Evolutionary conservation across 129 eudicot genomes (phyloP).

Genomic region (Flaveria trinervia): DNA sequence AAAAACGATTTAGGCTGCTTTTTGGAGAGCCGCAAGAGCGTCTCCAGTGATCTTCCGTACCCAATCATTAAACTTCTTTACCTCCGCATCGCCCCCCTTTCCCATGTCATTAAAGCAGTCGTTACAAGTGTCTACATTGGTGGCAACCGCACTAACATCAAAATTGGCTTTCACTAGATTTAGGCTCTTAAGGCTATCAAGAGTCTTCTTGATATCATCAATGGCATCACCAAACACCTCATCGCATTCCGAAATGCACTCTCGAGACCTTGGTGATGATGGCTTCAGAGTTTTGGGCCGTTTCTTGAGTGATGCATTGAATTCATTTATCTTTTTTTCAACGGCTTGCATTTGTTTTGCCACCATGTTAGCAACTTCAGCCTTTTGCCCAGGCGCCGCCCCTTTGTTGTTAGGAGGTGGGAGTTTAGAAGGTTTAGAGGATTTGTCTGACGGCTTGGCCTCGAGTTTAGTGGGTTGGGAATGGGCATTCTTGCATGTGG

Average conservation of each 20-base stretch:
- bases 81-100: constrained; percentile 32
- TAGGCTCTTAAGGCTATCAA: constrained; percentile 25
- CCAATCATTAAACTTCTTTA: constrained; percentile 31
- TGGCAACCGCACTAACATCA: constrained; percentile 41
- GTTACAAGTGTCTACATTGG: constrained; percentile 45
- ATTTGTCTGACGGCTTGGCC: background rate
- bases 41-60: constrained; percentile 36
- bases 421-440: background rate
- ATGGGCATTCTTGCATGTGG: constrained; percentile 25
- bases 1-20: constrained; percentile 19
- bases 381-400: background rate
- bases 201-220: constrained; percentile 40
- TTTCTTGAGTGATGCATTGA: constrained; percentile 34
- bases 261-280: constrained; percentile 15
- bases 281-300: constrained; percentile 30
- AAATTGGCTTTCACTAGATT: constrained; percentile 43
- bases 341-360: constrained; percentile 36
- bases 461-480: constrained; percentile 1
- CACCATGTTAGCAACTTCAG: constrained; percentile 27
- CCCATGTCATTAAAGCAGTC: constrained; percentile 40
- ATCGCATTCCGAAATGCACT: constrained; percentile 40
- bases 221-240: constrained; percentile 40
- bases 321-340: constrained; percentile 24
- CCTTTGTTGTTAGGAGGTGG: background rate
- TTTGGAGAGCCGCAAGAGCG: constrained; percentile 41